Percentiles rank a stretch among this genome's conserved stretches.
phyloP scores from a whole-genome alignment of 1,139 yeast genomes.

The Eremothecium sinecaudum region DNA sequence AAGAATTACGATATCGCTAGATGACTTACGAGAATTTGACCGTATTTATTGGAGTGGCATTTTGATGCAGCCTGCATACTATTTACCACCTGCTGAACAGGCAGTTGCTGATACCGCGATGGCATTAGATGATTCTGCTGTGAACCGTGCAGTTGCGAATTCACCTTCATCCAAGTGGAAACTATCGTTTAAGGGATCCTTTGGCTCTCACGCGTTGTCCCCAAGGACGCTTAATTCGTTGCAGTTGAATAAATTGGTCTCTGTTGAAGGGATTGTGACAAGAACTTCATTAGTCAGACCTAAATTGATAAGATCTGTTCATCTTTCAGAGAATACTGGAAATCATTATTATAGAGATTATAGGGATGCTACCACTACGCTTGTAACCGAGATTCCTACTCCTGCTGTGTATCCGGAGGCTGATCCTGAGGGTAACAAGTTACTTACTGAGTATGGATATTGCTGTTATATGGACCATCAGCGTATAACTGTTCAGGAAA shows the following conservation, averaged over 20 bases:
- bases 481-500: constrained; percentile 86
- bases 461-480: constrained; percentile 93
- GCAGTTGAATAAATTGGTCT: constrained; percentile 70
- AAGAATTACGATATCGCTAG: constrained; percentile 68
- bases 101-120: constrained; percentile 77
- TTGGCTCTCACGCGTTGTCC: constrained; percentile 78
- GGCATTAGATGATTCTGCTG: constrained; percentile 45
- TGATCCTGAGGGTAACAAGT: constrained; percentile 81
- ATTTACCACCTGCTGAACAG: constrained; percentile 78
- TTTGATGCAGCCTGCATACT: constrained; percentile 71
- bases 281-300: constrained; percentile 90
- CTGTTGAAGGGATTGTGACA: constrained; percentile 93
- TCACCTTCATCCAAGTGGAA: constrained; percentile 20
- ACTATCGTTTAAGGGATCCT: constrained; percentile 81
- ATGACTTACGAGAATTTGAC: constrained; percentile 82
- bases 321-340: constrained; percentile 78
- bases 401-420: constrained; percentile 90
- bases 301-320: constrained; percentile 84
- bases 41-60: constrained; percentile 71
- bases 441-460: constrained; percentile 86
- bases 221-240: constrained; percentile 80
- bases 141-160: constrained; percentile 8
- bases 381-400: constrained; percentile 56
- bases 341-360: constrained; percentile 86
- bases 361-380: constrained; percentile 85